These are phyloP conservation scores for Candolleomyces efflorescens DNA, from an alignment of 768 basidiomycete species.

Conservation along the genomic window DNA sequence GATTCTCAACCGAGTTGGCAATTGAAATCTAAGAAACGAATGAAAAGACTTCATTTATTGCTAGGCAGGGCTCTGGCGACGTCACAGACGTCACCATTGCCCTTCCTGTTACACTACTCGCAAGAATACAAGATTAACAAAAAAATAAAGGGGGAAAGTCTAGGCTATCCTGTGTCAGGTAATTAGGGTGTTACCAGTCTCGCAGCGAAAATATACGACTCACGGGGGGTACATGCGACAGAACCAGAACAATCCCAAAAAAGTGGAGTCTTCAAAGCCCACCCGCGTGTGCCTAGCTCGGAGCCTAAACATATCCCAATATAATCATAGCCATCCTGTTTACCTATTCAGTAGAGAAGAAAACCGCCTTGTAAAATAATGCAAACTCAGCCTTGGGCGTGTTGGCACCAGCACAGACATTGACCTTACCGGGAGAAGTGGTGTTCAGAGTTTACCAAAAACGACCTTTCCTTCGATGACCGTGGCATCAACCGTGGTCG, in stretches of 20 bases:
- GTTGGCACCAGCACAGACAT: too few species aligned
- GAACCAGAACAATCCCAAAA: neutral
- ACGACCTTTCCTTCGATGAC: conserved; percentile 67
- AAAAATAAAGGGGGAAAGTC: neutral
- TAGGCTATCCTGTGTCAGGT: neutral
- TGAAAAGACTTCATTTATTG: neutral
- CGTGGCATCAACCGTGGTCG: conserved; percentile 67
- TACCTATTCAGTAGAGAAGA: too few species aligned
- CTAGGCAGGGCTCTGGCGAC: neutral
- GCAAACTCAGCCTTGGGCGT: too few species aligned
- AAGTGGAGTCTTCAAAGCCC: neutral
- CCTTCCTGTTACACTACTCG: neutral
- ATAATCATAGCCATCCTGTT: too few species aligned
- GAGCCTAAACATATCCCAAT: neutral
- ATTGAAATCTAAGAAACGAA: neutral
- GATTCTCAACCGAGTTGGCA: too few species aligned
- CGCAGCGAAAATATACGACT: neutral
- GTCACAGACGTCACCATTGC: neutral
- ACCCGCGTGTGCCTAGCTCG: neutral
- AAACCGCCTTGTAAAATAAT: too few species aligned
- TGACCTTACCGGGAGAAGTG: neutral
- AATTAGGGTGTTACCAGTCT: too few species aligned
- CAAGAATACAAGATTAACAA: neutral
- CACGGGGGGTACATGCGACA: neutral
- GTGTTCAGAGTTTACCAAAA: conserved; percentile 30